Conservation (phyloP, 371 early-diverging fungal species). For the Aphelidium insulamus region DNA sequence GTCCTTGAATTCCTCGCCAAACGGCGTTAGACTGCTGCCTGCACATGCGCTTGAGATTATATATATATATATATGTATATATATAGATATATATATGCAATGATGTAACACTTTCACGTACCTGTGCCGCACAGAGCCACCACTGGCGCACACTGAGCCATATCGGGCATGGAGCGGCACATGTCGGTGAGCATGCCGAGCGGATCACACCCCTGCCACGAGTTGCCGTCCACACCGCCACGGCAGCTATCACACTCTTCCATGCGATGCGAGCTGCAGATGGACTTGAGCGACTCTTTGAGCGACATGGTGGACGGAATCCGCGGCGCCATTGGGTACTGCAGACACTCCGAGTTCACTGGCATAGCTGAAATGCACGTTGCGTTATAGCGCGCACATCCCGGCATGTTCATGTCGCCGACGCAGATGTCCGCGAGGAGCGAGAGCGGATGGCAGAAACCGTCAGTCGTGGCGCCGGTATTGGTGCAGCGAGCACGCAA, state of each 20-base stretch:
- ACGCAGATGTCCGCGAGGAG: constrained; percentile 28
- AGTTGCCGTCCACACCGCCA: constrained; percentile 6
- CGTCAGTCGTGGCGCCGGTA: constrained; percentile 6
- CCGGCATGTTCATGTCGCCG: constrained; percentile 29
- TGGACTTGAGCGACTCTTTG: constrained; percentile 17
- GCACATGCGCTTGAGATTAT: too few species aligned
- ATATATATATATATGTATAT: too few species aligned
- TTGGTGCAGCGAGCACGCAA: constrained; percentile 12
- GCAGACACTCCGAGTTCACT: constrained; percentile 14
- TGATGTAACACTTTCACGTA: constrained; percentile 5
- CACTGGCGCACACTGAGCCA: constrained; percentile 25
- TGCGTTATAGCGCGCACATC: constrained; percentile 12
- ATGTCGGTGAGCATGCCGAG: constrained; percentile 16
- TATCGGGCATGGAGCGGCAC: constrained; percentile 29
- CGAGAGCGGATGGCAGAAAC: constrained; percentile 24
- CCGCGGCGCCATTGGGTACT: constrained; percentile 13
- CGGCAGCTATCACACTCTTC: constrained; percentile 25
- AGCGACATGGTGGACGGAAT: constrained; percentile 24
- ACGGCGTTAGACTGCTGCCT: too few species aligned
- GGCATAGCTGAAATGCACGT: constrained; percentile 7
- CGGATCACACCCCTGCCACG: constrained; percentile 14
- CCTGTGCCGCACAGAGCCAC: constrained; percentile 16
- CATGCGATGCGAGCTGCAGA: constrained; percentile 34
- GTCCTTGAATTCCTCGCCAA: too few species aligned
- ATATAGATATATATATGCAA: too few species aligned